Percentiles rank a stretch among this genome's conserved stretches.
phyloP scores from a whole-genome alignment of 306 rosid genomes.

The Sphenostylis stenocarpa region DNA sequence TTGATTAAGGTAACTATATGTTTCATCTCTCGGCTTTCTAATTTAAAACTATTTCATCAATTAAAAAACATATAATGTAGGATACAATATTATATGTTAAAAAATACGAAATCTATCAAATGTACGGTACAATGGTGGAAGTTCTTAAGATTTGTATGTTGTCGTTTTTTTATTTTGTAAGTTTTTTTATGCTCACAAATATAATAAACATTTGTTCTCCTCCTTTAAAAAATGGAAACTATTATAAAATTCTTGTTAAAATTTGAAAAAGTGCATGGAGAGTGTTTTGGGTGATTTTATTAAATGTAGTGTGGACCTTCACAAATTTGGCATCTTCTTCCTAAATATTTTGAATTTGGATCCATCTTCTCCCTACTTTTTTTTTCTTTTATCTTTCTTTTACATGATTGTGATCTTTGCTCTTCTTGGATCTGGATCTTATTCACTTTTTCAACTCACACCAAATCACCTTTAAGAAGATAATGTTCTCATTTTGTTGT shows the following conservation, averaged over 20 bases:
- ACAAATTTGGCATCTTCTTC: conserved; percentile 49
- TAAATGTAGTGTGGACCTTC: background rate
- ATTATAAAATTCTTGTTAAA: background rate
- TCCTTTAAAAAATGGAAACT: background rate
- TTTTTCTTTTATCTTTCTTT: background rate
- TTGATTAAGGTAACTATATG: too few relatives aligned
- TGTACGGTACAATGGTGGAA: too few relatives aligned
- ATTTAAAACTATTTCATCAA: too few relatives aligned
- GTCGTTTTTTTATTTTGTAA: too few relatives aligned
- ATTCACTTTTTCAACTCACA: conserved; percentile 13
- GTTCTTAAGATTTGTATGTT: too few relatives aligned
- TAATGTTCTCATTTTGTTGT: too few relatives aligned
- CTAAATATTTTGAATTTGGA: conserved; percentile 43
- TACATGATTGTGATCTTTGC: conserved; percentile 29
- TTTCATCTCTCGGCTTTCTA: too few relatives aligned
- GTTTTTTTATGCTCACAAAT: too few relatives aligned
- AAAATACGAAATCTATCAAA: too few relatives aligned
- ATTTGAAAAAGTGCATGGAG: background rate
- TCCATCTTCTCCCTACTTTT: background rate
- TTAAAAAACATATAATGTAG: too few relatives aligned
- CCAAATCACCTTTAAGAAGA: conserved; percentile 35
- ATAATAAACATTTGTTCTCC: too few relatives aligned
- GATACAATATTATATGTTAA: too few relatives aligned
- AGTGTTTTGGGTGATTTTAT: background rate
- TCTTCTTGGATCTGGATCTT: conserved; percentile 23